phyloP scores from a whole-genome alignment of 768 basidiomycete genomes.

The Trametes elegans region DNA sequence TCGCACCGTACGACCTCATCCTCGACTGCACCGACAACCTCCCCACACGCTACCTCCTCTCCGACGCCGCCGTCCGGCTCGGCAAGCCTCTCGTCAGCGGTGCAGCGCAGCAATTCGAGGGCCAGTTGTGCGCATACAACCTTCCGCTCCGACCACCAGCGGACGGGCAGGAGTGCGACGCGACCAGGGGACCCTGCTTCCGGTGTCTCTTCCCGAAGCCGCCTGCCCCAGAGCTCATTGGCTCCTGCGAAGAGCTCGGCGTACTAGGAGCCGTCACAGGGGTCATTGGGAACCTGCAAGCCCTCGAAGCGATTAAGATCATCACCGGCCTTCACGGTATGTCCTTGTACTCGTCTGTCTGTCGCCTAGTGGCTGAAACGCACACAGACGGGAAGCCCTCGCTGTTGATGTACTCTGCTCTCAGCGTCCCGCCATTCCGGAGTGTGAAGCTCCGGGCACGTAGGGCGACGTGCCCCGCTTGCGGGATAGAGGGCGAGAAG shows the following conservation, averaged over 20 bases:
- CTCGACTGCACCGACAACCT: conserved; percentile 96
- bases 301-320: conserved; percentile 83
- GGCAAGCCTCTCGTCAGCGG: conserved; percentile 87
- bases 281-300: conserved; percentile 86
- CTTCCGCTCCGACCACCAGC: conserved; percentile 4
- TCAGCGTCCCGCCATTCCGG: conserved; percentile 71
- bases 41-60: conserved; percentile 88
- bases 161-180: neutral
- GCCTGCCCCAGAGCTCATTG: conserved; percentile 57
- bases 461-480: conserved; percentile 72
- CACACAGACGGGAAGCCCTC: conserved; percentile 55
- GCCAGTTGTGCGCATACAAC: conserved; percentile 78
- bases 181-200: conserved; percentile 91
- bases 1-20: conserved; percentile 68
- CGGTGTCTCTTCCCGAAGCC: conserved; percentile 89
- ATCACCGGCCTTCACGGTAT: conserved; percentile 65
- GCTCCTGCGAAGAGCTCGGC: conserved; percentile 86
- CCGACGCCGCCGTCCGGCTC: conserved; percentile 76
- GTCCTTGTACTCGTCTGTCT: conserved; percentile 3
- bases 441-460: conserved; percentile 76
- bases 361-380: neutral
- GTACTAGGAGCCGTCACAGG: conserved; percentile 89
- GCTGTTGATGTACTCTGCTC: conserved; percentile 72
- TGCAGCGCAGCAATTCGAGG: conserved; percentile 85
- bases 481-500: conserved; percentile 51